phyloP scores from a whole-genome alignment of 305 asterid species.

The Striga hermonthica region DNA sequence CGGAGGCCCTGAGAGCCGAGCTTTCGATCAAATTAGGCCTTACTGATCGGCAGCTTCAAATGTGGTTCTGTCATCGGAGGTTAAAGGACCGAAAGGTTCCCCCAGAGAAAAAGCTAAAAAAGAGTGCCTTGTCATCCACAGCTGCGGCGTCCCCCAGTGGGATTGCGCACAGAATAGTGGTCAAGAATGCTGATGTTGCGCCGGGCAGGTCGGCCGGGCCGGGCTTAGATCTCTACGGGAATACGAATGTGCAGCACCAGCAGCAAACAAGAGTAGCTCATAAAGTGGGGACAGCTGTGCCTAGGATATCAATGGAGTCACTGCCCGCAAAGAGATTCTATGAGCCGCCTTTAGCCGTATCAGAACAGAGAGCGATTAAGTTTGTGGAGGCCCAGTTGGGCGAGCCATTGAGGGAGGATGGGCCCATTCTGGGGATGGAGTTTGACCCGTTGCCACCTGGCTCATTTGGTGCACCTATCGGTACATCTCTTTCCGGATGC shows the following conservation, averaged over 20 bases:
- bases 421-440: slow-evolving; percentile 95
- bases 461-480: slow-evolving; percentile 78
- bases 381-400: slow-evolving; percentile 90
- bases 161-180: slow-evolving; percentile 35
- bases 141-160: slow-evolving; percentile 43
- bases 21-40: slow-evolving; percentile 74
- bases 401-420: slow-evolving; percentile 83
- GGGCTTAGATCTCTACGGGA: slow-evolving; percentile 43
- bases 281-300: slow-evolving; percentile 73
- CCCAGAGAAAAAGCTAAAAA: slow-evolving; percentile 50
- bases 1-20: slow-evolving; percentile 76
- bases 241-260: slow-evolving; percentile 37
- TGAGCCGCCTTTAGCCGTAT: slow-evolving; percentile 72
- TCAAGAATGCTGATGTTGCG: slow-evolving; percentile 39
- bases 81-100: slow-evolving; percentile 76
- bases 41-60: slow-evolving; percentile 85
- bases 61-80: slow-evolving; percentile 98
- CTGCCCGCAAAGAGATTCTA: slow-evolving; percentile 64
- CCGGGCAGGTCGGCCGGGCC: slow-evolving; percentile 33
- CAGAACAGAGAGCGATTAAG: slow-evolving; percentile 72
- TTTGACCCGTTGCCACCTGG: slow-evolving; percentile 94
- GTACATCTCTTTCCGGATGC: slow-evolving; percentile 35
- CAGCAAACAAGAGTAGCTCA: slow-evolving; percentile 50
- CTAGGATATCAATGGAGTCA: slow-evolving; percentile 60
- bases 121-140: slow-evolving; percentile 44